Conservation (phyloP, 495 filamentous ascomycete species). For the Cairneyella variabilis region DNA sequence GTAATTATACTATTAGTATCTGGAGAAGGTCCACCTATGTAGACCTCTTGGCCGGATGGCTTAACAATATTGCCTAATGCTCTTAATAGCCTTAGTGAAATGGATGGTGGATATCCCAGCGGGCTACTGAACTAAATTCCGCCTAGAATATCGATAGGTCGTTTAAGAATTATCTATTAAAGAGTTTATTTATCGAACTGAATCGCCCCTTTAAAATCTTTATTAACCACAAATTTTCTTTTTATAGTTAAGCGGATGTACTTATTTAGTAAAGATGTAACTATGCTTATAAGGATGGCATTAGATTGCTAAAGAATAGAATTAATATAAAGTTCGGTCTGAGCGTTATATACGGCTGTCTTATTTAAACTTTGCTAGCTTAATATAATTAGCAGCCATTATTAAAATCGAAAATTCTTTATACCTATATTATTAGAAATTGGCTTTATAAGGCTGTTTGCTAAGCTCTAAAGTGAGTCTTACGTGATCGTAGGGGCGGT, state of each 20-base stretch:
- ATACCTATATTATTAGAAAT: not conserved
- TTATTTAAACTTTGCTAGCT: not conserved
- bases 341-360: not conserved
- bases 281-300: not conserved
- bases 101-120: not conserved
- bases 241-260: constrained; percentile 3
- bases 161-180: constrained; percentile 6
- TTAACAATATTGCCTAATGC: not conserved
- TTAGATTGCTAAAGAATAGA: not conserved
- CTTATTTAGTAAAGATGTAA: constrained; percentile 10
- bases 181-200: constrained; percentile 2
- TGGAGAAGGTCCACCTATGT: not conserved
- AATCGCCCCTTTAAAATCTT: constrained; percentile 3
- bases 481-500: not conserved
- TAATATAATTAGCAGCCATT: constrained; percentile 6
- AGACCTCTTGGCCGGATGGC: constrained; percentile 5
- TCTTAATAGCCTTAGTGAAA: constrained; percentile 2
- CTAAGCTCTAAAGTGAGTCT: not conserved
- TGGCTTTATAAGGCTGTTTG: not conserved
- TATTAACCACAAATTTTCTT: not conserved
- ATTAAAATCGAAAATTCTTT: constrained; percentile 4
- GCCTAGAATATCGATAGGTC: constrained; percentile 5
- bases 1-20: not conserved
- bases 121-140: constrained; percentile 1
- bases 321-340: not conserved